Evolutionary conservation across 371 early-diverging fungal genomes (phyloP).

Genomic region (Rhizomucor miehei): DNA sequence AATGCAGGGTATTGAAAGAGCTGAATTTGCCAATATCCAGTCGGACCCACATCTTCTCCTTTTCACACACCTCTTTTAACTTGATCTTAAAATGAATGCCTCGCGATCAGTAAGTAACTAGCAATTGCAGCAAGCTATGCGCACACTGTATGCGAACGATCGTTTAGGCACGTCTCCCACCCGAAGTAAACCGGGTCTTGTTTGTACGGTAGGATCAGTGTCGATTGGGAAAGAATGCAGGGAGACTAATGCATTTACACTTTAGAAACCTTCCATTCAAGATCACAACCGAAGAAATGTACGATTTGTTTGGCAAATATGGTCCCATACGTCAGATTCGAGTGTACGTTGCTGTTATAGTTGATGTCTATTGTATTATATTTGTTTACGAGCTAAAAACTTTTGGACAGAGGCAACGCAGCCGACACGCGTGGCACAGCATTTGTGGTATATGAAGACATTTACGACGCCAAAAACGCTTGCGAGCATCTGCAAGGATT

Average conservation of each 20-base stretch:
- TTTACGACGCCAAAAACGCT: slow-evolving; percentile 96
- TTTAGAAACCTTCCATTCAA: slow-evolving; percentile 90
- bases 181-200: slow-evolving; percentile 90
- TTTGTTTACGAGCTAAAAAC: not conserved
- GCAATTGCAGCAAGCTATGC: too few relatives aligned
- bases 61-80: too few relatives aligned
- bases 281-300: slow-evolving; percentile 93
- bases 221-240: not conserved
- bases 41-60: too few relatives aligned
- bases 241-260: not conserved
- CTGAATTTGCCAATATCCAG: too few relatives aligned
- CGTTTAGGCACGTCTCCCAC: slow-evolving; percentile 77
- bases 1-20: too few relatives aligned
- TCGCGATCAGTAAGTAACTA: too few relatives aligned
- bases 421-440: slow-evolving; percentile 92
- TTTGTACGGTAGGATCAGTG: slow-evolving; percentile 68
- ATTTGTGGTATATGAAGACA: slow-evolving; percentile 95
- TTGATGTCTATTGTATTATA: not conserved
- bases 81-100: too few relatives aligned
- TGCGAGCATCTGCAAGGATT: slow-evolving; percentile 94
- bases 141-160: too few relatives aligned
- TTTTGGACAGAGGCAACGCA: slow-evolving; percentile 67
- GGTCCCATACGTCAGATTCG: slow-evolving; percentile 95
- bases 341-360: slow-evolving; percentile 43
- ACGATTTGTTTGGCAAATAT: slow-evolving; percentile 96